These are phyloP conservation scores for Dendrobium catenatum DNA, from an alignment of 106 monocot genomes.

Conservation along the genomic window DNA sequence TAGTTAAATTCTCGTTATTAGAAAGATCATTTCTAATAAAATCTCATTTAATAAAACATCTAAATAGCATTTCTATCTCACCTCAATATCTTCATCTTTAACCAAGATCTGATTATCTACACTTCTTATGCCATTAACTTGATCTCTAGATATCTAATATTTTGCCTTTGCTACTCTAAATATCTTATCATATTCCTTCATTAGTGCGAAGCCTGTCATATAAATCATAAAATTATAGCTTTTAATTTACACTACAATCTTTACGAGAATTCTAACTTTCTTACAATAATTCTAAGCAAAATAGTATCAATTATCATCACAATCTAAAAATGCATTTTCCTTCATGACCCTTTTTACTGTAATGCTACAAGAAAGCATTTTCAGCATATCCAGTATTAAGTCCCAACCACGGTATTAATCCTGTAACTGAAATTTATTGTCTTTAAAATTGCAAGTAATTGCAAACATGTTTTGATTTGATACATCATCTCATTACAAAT, in stretches of 20 bases:
- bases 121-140: too few species aligned
- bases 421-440: neutral
- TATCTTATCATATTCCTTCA: neutral
- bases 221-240: neutral
- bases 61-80: too few species aligned
- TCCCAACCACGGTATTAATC: neutral
- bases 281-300: neutral
- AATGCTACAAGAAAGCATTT: neutral
- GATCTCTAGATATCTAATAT: neutral
- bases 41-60: neutral
- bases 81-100: too few species aligned
- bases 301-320: neutral
- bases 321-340: neutral
- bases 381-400: neutral
- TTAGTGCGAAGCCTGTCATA: neutral
- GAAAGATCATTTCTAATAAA: neutral
- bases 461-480: neutral
- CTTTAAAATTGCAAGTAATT: neutral
- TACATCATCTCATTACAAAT: neutral
- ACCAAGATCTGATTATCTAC: too few species aligned
- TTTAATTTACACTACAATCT: neutral
- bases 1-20: too few species aligned
- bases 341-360: too few species aligned
- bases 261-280: neutral
- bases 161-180: neutral